Base-by-base conservation (phyloP, 495 filamentous ascomycete genomes). In the Daldinia vernicosa region DNA sequence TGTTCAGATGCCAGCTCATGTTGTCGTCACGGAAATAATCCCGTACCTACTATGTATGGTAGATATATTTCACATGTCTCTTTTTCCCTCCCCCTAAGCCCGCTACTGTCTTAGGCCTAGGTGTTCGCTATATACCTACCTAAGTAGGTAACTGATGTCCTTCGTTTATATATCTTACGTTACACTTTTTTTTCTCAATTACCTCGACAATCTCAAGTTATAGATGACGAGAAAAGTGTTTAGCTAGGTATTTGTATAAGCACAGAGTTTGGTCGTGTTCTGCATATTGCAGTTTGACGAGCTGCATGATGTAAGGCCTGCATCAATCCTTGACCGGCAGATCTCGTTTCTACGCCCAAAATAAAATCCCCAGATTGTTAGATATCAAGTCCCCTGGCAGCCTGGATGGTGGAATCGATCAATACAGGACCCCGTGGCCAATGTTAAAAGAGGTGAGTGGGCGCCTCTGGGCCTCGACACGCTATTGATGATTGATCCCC, bases 281-380 rank as follows among this genome's bases (percentile, higher is more conserved):
- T 47, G 17, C 8, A 24, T 47, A 54, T 45, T 51, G 64, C 54
- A 54, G 30, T 32, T 63, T 58, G 61, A 66, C 56, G 40, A 62
- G 66, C 70, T 69, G 66, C 66, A 69, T 73, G 70, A 73, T 73
- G 66, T 73, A 69, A 73, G 32, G 66, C 62, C 69, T 75, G 72
- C 73, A 72, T 75, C 71, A 66, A 79, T 70, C 77, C 76, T 75
- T 74, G 75, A 64, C 71, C 77, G 75, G 75, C 69, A 79, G 77
- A 79, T 79, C 75, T 74, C 52, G 60, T 72, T 56, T 55, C 60
- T 32, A 71, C 50, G 35, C 62, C 51, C 15, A 62, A 66, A 69
- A 47, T 47, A 73, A 54, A 69, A 66, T 65, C 70, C 66, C 70
- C 70, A 73, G 70, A 73, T 69, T 69, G 51, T 65, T 30, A 32